Conservation (phyloP, 176 grass and related monocot genomes). For the Oryza meyeriana region DNA sequence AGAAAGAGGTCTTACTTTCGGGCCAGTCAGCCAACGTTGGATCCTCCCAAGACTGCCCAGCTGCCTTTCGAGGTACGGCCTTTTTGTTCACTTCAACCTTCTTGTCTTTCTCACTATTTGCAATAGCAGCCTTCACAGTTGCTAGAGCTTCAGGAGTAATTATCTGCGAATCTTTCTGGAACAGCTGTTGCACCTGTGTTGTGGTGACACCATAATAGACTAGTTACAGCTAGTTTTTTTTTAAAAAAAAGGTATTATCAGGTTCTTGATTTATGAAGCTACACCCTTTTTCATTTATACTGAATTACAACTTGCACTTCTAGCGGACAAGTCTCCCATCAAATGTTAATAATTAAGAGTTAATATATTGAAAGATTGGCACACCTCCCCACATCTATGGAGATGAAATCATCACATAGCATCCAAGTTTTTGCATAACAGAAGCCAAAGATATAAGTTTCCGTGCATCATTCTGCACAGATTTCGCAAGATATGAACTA, state of each 20-base stretch:
- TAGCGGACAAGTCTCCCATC: background rate
- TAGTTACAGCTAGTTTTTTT: background rate
- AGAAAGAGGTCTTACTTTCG: conserved; percentile 57
- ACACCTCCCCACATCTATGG: background rate
- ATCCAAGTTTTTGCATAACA: background rate
- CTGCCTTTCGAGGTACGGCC: conserved; percentile 71
- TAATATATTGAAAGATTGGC: background rate
- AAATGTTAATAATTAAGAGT: background rate
- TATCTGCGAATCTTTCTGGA: conserved; percentile 65
- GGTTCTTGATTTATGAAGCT: background rate
- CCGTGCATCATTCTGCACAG: background rate
- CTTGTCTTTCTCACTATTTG: conserved; percentile 47
- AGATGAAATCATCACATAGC: background rate
- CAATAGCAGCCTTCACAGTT: conserved; percentile 65
- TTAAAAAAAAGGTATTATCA: background rate
- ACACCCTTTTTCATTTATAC: background rate
- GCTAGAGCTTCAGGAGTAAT: conserved; percentile 62
- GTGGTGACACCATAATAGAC: background rate
- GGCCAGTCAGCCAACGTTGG: conserved; percentile 71
- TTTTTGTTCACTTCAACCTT: conserved; percentile 58
- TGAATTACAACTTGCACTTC: background rate
- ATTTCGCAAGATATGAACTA: background rate
- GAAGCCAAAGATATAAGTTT: background rate
- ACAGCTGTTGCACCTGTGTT: conserved; percentile 49
- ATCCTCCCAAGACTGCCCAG: conserved; percentile 81